Evolutionary conservation across 2,329 filamentous ascomycete species (phyloP).

Genomic region (Aureobasidium leucospermi): DNA sequence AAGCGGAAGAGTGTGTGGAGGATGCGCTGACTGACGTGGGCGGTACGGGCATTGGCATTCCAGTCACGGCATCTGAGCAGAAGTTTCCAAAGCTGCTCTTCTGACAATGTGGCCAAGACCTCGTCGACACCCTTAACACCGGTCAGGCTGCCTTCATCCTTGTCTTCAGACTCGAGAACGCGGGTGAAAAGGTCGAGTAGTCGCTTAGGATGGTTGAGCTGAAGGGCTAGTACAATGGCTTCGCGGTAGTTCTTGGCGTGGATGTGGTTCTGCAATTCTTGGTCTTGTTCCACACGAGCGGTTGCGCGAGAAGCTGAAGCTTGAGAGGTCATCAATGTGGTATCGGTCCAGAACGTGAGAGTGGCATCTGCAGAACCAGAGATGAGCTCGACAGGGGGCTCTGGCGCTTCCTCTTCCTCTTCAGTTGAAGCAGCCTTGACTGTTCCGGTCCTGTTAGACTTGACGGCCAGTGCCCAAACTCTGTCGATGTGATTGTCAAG

Average conservation of each 20-base stretch:
- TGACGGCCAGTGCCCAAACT: constrained; percentile 79
- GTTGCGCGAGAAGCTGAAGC: constrained; percentile 67
- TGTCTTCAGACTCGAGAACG: constrained; percentile 58
- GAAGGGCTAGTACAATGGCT: constrained; percentile 83
- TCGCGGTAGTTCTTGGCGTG: constrained; percentile 81
- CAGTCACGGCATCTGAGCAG: constrained; percentile 82
- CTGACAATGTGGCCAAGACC: constrained; percentile 68
- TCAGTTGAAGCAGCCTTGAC: constrained; percentile 10
- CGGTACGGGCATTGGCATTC: constrained; percentile 91
- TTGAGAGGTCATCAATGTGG: constrained; percentile 69
- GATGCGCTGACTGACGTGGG: constrained; percentile 77
- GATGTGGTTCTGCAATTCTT: constrained; percentile 88
- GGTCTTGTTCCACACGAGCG: constrained; percentile 84
- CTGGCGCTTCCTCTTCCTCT: constrained; percentile 14
- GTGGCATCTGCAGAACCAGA: constrained; percentile 90
- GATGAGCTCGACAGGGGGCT: constrained; percentile 59
- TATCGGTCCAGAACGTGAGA: constrained; percentile 93
- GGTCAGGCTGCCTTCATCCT: constrained; percentile 56
- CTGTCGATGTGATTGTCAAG: constrained; percentile 96
- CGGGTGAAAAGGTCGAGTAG: constrained; percentile 76
- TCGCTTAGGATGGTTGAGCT: constrained; percentile 87
- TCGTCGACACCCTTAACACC: constrained; percentile 67
- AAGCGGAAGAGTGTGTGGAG: constrained; percentile 71
- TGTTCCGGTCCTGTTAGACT: constrained; percentile 38
- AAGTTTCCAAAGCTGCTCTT: constrained; percentile 78